Evolutionary conservation across 2,329 filamentous ascomycete genomes (phyloP), one percentile per base, ranked within the genome.

Genomic region (Venturia effusa): DNA sequence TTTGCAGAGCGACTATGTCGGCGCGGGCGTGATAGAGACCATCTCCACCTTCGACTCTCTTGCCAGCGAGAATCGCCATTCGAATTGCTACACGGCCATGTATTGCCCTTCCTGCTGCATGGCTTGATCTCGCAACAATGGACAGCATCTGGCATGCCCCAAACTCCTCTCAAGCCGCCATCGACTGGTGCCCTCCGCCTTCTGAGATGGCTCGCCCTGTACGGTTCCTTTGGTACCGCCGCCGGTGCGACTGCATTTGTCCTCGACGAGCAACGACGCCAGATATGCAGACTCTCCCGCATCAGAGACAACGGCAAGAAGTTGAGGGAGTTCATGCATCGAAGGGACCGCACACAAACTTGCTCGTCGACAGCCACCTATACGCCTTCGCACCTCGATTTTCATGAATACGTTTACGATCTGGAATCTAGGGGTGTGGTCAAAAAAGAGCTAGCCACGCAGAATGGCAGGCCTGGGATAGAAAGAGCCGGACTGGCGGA

Each of bases 261-360:
- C 41, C 61, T 62, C 45, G 61, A 62, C 41, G 61, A 54, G 32
- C 61, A 62, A 24, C n/a, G 61, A 7, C 61, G 61, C 15, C 61
- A 62, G 19, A 62, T 62, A 27, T 62, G 61, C 45, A 40, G 45
- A 51, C 61, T 62, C 15, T 54, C 41, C 39, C 37, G 27, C 34
- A 51, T 62, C 32, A 43, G 30, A 54, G 61, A 62, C n/a, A 62
- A 62, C 54, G 41, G 61, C 24, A 54, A 51, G 61, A 48, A 27
- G 24, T 15, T 62, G 43, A 62, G 27, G 40, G 61, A 48, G 24
- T 43, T 62, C 22, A 43, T 62, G 41, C 61, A 43, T 10, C 32
- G 45, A 6, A 11, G n/a, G 39, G 24, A 54, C 30, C 24, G 34
- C 43, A 34, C 43, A 10, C 32, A 19, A 4, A 40, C 13, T 4